Evolutionary conservation across 2,329 filamentous ascomycete genomes (phyloP), one percentile per base, ranked within the genome.

Genomic region (Fusarium newnesense): DNA sequence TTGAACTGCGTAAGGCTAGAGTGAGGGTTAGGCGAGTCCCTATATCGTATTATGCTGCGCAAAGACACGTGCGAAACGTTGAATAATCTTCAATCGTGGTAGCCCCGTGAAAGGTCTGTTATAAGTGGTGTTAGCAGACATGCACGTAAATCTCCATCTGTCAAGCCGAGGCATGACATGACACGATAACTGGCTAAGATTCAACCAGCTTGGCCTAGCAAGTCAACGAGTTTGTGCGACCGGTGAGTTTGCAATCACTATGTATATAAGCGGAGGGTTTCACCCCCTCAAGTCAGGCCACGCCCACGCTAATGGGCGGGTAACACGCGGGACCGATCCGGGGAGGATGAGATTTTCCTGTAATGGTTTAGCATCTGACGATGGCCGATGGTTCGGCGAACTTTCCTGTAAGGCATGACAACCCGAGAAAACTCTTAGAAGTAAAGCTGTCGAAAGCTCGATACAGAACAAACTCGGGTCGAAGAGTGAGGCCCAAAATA

Each of bases 281-380:
- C 63, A 65, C 47, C 63, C 60, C 47, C 52, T 64, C 34, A 65
- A 28, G 32, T 34, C 54, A 28, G 24, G 42, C 54, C 24, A 58
- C 39, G 19, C 28, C n/a, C 74, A 73, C 64, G 64, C 73, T 75
- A 70, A 76, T 76, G 67, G 73, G 50, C 75, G 75, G 69, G 72
- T 75, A 76, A 70, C 26, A 37, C 46, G 58, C 61, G 30, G 66
- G 64, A 46, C 65, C 67, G 75, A 77, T 76, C 75, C 75, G 75
- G 67, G 30, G 74, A 67, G 68, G 72, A 76, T 58, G 46, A 43
- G 59, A 32, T 70, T 59, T 72, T 39, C 74, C 58, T 44, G 64
- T 60, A 58, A 32, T 44, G 65, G 74, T 62, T 59, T 75, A 75
- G 69, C 47, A 74, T 50, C n/a, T 37, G n/a, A 56, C 30, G 59